A percentile compares a stretch with the other conserved stretches of the same genome.
phyloP scores from a whole-genome alignment of 176 grass and related monocot species.

The Eleusine indica region DNA sequence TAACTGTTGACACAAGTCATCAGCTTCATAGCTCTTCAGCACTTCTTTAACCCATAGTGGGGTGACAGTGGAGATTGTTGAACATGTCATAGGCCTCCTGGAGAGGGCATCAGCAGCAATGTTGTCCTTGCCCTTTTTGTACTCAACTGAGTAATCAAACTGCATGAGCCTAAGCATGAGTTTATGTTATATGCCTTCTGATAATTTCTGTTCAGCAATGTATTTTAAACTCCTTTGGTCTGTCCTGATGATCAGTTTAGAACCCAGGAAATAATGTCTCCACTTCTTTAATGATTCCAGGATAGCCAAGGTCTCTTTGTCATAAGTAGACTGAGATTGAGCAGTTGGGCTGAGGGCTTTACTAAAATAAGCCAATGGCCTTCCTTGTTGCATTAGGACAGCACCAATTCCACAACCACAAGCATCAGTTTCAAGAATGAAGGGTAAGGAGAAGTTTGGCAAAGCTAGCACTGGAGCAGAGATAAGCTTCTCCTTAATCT shows the following conservation, averaged over 20 bases:
- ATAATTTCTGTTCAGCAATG: not conserved
- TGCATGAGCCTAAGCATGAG: not conserved
- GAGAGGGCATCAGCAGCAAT: not conserved
- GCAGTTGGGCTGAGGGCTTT: not conserved
- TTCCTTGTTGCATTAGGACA: not conserved
- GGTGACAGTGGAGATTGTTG: not conserved
- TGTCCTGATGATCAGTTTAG: not conserved
- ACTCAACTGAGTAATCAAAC: not conserved
- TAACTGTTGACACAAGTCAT: not conserved
- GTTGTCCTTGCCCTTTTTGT: not conserved
- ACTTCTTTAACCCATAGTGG: not conserved
- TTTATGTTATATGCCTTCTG: not conserved
- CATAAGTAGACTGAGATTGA: not conserved
- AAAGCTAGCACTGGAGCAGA: not conserved
- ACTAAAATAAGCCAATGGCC: not conserved
- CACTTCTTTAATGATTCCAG: not conserved
- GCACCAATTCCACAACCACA: not conserved
- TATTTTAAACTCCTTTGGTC: not conserved
- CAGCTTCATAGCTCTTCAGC: not conserved
- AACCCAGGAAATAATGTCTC: not conserved
- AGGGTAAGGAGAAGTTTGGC: not conserved
- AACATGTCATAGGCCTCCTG: not conserved
- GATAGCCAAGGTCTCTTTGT: not conserved
- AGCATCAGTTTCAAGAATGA: not conserved
- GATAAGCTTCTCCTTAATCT: fast-evolving